Conservation (phyloP, 345 rosid genomes). For the Moricandia arvensis region DNA sequence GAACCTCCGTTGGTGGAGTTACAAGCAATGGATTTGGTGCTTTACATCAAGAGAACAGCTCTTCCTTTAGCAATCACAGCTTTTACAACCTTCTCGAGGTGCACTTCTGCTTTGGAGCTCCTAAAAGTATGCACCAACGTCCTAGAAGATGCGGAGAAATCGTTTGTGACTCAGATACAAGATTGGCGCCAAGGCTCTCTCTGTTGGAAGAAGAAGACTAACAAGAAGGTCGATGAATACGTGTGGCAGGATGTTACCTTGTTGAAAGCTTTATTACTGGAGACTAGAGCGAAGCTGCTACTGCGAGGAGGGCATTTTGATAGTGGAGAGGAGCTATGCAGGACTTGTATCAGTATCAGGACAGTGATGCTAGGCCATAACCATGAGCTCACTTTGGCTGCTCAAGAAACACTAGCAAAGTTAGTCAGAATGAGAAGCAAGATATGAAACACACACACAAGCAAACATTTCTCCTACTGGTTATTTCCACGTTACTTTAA, state of each 20-base stretch:
- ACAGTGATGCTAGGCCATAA: constrained; percentile 93
- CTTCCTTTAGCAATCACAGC: constrained; percentile 79
- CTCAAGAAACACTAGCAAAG: constrained; percentile 89
- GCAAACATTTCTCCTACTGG: neutral
- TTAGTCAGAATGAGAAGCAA: constrained; percentile 92
- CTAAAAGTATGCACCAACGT: constrained; percentile 84
- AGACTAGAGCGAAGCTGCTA: constrained; percentile 84
- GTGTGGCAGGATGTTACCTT: constrained; percentile 93
- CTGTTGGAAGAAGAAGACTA: constrained; percentile 75
- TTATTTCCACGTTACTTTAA: constrained; percentile 17
- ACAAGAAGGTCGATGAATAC: constrained; percentile 68
- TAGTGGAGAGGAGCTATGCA: constrained; percentile 77
- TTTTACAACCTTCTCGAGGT: constrained; percentile 78
- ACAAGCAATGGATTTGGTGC: constrained; percentile 69
- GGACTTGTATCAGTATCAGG: constrained; percentile 84
- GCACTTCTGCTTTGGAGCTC: constrained; percentile 84
- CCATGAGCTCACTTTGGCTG: constrained; percentile 78
- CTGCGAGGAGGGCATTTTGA: constrained; percentile 86
- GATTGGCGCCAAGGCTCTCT: constrained; percentile 82
- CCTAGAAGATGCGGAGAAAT: constrained; percentile 88
- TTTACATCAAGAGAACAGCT: constrained; percentile 78
- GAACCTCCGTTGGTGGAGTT: constrained; percentile 79
- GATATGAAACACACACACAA: constrained; percentile 42
- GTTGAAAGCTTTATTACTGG: constrained; percentile 73
- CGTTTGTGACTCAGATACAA: constrained; percentile 82